A percentile compares a stretch with the other conserved stretches of the same genome.
These are phyloP conservation scores for Chalciporus pseudorubinellus DNA, from an alignment of 768 basidiomycete species.

Conservation along the genomic window DNA sequence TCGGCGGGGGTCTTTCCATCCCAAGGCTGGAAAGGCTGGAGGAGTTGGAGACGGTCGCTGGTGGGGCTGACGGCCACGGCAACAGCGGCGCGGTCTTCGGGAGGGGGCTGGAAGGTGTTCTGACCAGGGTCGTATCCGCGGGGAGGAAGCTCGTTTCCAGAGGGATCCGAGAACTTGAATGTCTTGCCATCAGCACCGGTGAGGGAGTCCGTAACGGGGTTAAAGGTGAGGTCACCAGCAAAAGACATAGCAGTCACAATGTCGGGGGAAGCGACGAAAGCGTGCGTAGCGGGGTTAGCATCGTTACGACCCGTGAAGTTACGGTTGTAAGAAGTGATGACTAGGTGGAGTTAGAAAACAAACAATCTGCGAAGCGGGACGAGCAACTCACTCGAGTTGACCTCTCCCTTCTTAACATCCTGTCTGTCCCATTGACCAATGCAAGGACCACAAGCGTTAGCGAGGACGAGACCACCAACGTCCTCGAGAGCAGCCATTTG, in stretches of 20 bases:
- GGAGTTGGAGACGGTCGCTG: constrained; percentile 87
- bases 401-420: constrained; percentile 95
- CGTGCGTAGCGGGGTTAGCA: constrained; percentile 98
- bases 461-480: constrained; percentile 90
- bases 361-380: not conserved
- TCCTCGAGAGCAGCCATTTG: constrained; percentile 84
- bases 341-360: constrained; percentile 35
- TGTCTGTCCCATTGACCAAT: constrained; percentile 99
- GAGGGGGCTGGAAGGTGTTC: constrained; percentile 96
- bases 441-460: constrained; percentile 98
- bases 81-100: constrained; percentile 78
- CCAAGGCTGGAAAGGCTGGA: constrained; percentile 89
- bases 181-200: constrained; percentile 88
- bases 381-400: constrained; percentile 80
- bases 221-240: constrained; percentile 92
- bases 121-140: constrained; percentile 95
- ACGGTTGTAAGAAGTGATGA: constrained; percentile 99
- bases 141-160: constrained; percentile 90
- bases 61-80: constrained; percentile 82
- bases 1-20: constrained; percentile 88
- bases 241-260: constrained; percentile 97
- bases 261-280: constrained; percentile 91
- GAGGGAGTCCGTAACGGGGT: constrained; percentile 90
- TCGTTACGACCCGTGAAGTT: constrained; percentile 99
- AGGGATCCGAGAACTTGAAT: constrained; percentile 95